Base-by-base conservation (phyloP, 371 early-diverging fungal species). In the Mycotypha africana region DNA sequence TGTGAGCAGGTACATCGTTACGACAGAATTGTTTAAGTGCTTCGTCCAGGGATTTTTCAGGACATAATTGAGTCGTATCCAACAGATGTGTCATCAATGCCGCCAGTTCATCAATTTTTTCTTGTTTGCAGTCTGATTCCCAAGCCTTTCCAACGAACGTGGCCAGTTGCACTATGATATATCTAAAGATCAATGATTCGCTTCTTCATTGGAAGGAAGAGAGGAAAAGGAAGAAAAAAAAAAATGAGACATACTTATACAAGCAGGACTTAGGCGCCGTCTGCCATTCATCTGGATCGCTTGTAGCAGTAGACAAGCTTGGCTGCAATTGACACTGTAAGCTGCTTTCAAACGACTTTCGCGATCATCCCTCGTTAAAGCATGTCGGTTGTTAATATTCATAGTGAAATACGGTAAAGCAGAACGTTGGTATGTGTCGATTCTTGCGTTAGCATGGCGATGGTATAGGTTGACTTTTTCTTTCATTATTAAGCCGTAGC, bases 251-350 rank as follows among this genome's bases (percentile, higher is more conserved):
- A 34, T 53, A 57, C 62, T 39, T 24, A 62, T 44, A 41, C 62
- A 62, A 2, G 40, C 17, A 4, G 44, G 40, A 23, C 50, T 49
- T 8, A 62, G 35, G 26, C 50, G 28, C 15, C 51, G 49, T 34
- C 58, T 23, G 9, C 58, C 58, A 32, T 62, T 62, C 42, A 62
- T 42, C 40, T 57, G 58, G n/a, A 62, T 57, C 7, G 58, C 58
- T 37, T 57, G 58, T 17, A 62, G 37, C 11, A 62, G 36, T 38
- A 49, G 24, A 32, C 58, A 62, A n/a, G 62, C 62, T 47, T 62
- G 58, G 8, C 34, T 37, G n/a, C 54, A 51, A 16, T 35, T 54
- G 2, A 32, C 35, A 21, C 37, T 51, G 25, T 57, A 57, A 11
- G 58, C 48, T 33, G 7, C n/a, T 15, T 36, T 34, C 3, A 47